Conservation (phyloP, 176 grass and related monocot species). For the Aegilops longissima region DNA sequence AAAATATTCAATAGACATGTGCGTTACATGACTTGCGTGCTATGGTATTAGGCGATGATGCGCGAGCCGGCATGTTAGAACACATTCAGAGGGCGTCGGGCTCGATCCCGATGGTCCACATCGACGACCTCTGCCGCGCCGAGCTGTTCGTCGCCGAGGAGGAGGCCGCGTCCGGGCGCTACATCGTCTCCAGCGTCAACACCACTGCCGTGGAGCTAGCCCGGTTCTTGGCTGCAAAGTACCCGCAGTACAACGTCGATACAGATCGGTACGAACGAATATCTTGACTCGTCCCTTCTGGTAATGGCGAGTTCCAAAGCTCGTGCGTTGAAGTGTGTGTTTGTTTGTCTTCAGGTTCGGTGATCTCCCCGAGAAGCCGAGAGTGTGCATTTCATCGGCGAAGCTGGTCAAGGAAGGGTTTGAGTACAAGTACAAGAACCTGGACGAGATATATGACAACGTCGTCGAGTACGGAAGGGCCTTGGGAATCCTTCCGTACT, state of each 20-base stretch:
- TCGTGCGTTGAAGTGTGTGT: too few relatives aligned
- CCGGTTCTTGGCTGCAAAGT: conserved; percentile 36
- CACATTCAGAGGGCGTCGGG: not conserved
- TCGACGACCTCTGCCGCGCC: conserved; percentile 71
- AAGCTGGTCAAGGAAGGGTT: not conserved
- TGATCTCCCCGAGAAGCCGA: not conserved
- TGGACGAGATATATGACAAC: not conserved
- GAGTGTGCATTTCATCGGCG: conserved; percentile 16
- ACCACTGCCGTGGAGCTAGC: conserved; percentile 41
- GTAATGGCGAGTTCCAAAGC: not conserved
- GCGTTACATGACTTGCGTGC: not conserved
- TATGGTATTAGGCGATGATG: conserved; percentile 35
- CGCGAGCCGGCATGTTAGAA: conserved; percentile 19
- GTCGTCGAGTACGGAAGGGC: not conserved
- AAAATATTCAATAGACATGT: too few relatives aligned
- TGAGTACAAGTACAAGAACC: not conserved
- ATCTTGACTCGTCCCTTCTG: not conserved
- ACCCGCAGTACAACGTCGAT: conserved; percentile 58
- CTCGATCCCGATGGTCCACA: conserved; percentile 24
- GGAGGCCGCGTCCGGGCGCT: conserved; percentile 39
- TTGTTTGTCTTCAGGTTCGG: conserved; percentile 8
- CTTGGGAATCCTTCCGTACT: not conserved
- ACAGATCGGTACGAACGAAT: not conserved
- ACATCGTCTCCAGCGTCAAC: conserved; percentile 61
- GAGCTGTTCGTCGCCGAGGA: conserved; percentile 69